Evolutionary conservation across 2,329 filamentous ascomycete species (phyloP).

Genomic region (Fusarium longipes): DNA sequence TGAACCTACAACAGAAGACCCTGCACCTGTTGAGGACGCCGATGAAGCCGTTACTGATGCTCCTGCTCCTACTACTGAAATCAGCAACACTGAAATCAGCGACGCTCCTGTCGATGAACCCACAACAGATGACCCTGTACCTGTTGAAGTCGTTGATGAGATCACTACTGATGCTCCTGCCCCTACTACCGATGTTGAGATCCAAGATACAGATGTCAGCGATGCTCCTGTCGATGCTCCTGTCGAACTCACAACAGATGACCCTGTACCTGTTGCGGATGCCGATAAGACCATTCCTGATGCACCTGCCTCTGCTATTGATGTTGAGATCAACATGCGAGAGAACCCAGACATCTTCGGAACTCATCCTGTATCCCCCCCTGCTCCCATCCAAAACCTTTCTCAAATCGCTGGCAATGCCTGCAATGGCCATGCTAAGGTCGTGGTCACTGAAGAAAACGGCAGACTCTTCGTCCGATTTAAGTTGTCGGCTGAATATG

Average conservation of each 20-base stretch:
- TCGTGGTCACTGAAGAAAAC: constrained; percentile 46
- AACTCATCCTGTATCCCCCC: constrained; percentile 27
- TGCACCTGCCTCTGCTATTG: too few relatives aligned
- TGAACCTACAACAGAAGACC: neutral
- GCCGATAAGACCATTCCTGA: neutral
- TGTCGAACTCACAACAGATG: neutral
- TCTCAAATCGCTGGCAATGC: constrained; percentile 44
- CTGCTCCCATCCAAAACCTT: constrained; percentile 41
- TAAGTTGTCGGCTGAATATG: constrained; percentile 52
- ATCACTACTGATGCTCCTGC: neutral
- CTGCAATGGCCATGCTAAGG: constrained; percentile 49
- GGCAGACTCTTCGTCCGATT: constrained; percentile 53
- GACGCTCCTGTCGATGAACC: neutral
- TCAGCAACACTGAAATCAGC: neutral
- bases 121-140: neutral
- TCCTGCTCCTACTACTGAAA: neutral
- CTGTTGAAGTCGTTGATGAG: neutral
- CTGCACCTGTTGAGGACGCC: neutral
- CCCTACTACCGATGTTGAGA: neutral
- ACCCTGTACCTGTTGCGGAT: neutral
- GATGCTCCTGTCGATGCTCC: neutral
- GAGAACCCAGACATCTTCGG: constrained; percentile 53
- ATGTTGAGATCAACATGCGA: constrained; percentile 52
- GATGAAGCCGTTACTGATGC: neutral
- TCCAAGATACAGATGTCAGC: neutral